Conservation (phyloP, 2,329 filamentous ascomycete genomes). For the Huntiella decipiens region DNA sequence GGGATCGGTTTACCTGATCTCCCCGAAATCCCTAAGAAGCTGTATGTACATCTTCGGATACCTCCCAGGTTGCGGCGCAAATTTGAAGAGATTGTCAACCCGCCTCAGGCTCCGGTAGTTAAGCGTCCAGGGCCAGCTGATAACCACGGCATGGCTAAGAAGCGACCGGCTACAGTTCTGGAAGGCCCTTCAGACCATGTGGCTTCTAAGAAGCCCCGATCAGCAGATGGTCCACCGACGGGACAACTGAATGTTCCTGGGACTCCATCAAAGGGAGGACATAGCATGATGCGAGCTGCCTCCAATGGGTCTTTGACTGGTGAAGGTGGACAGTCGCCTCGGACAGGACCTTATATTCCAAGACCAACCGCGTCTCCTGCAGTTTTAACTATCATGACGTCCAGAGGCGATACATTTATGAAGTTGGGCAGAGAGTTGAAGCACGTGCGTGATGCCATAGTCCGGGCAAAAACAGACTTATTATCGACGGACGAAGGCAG, state of each 20-base stretch:
- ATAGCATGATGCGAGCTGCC: constrained; percentile 6
- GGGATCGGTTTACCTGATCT: constrained; percentile 5
- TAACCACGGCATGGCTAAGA: constrained; percentile 4
- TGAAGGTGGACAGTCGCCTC: constrained; percentile 2
- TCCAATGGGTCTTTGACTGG: constrained; percentile 8
- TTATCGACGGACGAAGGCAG: constrained; percentile 14
- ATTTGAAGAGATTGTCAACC: constrained; percentile 7
- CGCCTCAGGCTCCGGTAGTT: background rate
- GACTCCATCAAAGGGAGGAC: constrained; percentile 6
- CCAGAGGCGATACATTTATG: constrained; percentile 16
- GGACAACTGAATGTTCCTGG: constrained; percentile 8
- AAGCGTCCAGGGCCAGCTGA: constrained; percentile 1
- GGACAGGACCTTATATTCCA: background rate
- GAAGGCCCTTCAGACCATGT: constrained; percentile 9
- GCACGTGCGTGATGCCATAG: constrained; percentile 32
- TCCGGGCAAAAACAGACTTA: constrained; percentile 12
- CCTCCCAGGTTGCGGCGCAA: constrained; percentile 1
- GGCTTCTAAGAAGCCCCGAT: constrained; percentile 9
- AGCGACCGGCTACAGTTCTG: constrained; percentile 7
- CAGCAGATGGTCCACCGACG: constrained; percentile 1
- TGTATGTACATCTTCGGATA: constrained; percentile 4
- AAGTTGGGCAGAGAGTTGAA: constrained; percentile 32
- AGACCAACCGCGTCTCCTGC: background rate
- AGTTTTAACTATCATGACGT: background rate
- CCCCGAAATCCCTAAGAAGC: background rate